Conservation (phyloP, 176 grass and related monocot genomes). For the Zoysia japonica region DNA sequence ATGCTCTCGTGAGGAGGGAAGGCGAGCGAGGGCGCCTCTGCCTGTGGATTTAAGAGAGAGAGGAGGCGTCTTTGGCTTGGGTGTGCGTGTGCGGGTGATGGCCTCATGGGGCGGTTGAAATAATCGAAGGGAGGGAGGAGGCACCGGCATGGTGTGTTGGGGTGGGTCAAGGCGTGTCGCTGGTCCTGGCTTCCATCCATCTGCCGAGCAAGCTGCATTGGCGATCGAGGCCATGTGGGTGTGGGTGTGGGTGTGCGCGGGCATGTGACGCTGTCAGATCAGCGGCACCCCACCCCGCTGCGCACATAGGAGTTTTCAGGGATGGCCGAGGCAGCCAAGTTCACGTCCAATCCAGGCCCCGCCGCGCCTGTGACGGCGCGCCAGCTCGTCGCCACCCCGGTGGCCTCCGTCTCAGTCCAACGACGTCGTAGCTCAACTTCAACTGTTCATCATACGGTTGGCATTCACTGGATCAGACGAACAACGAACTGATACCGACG, state of each 20-base stretch:
- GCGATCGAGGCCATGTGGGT: slow-evolving; percentile 53
- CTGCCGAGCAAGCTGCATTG: slow-evolving; percentile 9
- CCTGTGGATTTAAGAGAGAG: too few species aligned
- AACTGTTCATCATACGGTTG: neutral
- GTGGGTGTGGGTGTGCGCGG: slow-evolving; percentile 30
- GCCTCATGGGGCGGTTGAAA: slow-evolving; percentile 10
- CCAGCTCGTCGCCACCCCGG: neutral
- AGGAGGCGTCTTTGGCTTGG: neutral
- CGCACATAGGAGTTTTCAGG: slow-evolving; percentile 11
- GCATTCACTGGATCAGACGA: neutral
- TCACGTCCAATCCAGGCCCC: neutral
- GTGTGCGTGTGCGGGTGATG: neutral
- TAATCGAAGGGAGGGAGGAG: neutral
- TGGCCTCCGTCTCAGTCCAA: neutral
- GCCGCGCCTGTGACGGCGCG: neutral
- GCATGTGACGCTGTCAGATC: slow-evolving; percentile 61
- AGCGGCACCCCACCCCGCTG: too few species aligned
- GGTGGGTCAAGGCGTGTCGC: slow-evolving; percentile 61
- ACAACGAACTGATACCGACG: neutral
- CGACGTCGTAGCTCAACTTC: neutral
- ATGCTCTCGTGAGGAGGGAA: slow-evolving; percentile 25
- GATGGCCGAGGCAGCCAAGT: too few species aligned
- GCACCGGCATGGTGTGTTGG: slow-evolving; percentile 31
- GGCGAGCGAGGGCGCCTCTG: neutral
- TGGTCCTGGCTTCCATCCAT: slow-evolving; percentile 36